These are phyloP conservation scores for Rhizopogon rudus DNA, from an alignment of 768 basidiomycete species.

Conservation along the genomic window DNA sequence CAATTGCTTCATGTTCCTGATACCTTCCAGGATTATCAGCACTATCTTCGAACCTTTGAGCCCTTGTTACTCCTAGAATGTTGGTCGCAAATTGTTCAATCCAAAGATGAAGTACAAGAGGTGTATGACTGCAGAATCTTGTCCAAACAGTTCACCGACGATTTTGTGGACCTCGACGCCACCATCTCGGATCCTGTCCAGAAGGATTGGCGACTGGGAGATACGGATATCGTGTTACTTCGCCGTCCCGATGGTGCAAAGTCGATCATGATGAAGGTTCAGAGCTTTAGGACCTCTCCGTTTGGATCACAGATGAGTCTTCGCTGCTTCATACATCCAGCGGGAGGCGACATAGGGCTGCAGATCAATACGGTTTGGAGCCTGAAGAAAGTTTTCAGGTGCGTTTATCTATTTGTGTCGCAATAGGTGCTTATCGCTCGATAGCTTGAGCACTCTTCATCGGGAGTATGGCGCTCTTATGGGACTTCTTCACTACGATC, in stretches of 20 bases:
- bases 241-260: conserved; percentile 49
- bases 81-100: conserved; percentile 82
- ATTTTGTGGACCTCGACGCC: conserved; percentile 79
- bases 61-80: conserved; percentile 85
- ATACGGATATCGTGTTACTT: conserved; percentile 84
- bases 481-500: conserved; percentile 79
- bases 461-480: conserved; percentile 89
- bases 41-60: conserved; percentile 75
- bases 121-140: conserved; percentile 58
- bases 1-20: conserved; percentile 49
- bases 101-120: conserved; percentile 62
- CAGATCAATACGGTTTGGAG: conserved; percentile 65
- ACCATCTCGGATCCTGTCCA: conserved; percentile 52
- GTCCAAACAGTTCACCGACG: conserved; percentile 68
- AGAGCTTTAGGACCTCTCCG: conserved; percentile 36
- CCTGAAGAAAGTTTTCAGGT: conserved; percentile 83
- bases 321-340: conserved; percentile 43
- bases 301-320: conserved; percentile 53
- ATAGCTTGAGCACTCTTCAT: conserved; percentile 83
- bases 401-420: background rate
- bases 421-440: conserved; percentile 1
- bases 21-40: conserved; percentile 54
- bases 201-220: conserved; percentile 71
- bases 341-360: conserved; percentile 53
- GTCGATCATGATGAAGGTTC: conserved; percentile 69